These are phyloP conservation scores for Gnaphalium uliginosum DNA, from an alignment of 129 eudicot species.

Conservation along the genomic window DNA sequence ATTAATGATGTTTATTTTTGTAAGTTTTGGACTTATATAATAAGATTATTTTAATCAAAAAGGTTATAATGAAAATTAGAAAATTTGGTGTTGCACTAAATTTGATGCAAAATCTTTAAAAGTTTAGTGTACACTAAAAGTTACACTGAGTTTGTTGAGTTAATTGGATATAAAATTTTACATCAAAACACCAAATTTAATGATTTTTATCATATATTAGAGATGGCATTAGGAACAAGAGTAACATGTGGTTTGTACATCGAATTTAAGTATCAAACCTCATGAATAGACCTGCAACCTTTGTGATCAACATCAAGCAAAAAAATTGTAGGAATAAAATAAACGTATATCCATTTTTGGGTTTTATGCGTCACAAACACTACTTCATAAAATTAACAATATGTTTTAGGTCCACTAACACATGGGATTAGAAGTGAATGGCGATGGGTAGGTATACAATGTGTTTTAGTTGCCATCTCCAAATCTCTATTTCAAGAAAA, in stretches of 20 bases:
- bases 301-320: conserved; percentile 8
- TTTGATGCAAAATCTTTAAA: no score
- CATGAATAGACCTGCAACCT: conserved; percentile 7
- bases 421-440: conserved; percentile 22
- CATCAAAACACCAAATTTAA: no score
- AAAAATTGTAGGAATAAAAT: not conserved
- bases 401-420: conserved; percentile 29
- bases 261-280: not conserved
- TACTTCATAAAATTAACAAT: not conserved
- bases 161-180: no score
- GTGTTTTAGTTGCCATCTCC: conserved; percentile 27
- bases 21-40: no score
- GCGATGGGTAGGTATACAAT: conserved; percentile 28
- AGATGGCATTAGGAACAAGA: conserved; percentile 6
- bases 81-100: no score
- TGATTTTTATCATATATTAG: no score
- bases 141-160: no score
- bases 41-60: no score
- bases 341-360: not conserved
- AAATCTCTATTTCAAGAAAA: conserved; percentile 26
- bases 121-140: no score
- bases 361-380: not conserved
- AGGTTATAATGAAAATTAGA: no score
- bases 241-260: conserved; percentile 7
- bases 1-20: no score